Base-by-base conservation (phyloP, 257 asterid genomes). In the Sherardia arvensis region DNA sequence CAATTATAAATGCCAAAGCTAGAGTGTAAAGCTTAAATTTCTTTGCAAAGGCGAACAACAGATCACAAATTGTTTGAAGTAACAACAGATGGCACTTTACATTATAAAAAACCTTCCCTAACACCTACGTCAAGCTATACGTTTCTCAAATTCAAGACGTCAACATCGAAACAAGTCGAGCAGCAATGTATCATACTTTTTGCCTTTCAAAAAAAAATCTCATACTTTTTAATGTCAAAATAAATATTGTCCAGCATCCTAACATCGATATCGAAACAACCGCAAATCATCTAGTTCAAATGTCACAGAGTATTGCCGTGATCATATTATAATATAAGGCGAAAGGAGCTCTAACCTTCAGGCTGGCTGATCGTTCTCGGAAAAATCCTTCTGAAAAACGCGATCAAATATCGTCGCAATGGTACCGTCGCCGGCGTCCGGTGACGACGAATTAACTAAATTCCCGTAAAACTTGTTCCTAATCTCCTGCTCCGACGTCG, bases 371-470 rank as follows among this genome's bases (percentile, higher is more conserved):
- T 92, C 99, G 67, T 87, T 89, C 68, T 92, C 99, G 2, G 96
- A 73, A 18, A 92, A 92, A 79, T 92, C 99, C 66, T 85, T 90
- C 59, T 92, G 91, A 74, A 92, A 74, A 63, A 87, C 99, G n/a
- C 95, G 95, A 81, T 85, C 96, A 45, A 92, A 87, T 96, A 92
- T 92, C 71, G 87, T 76, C 14, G 99, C 99, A 53, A 92, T 90
- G 70, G 78, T 84, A 28, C 87, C 94, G 0, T 87, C 96, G 7
- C 86, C 88, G 62, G 68, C 74, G 14, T 72, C 84, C 34, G 94
- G 73, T 61, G 86, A 67, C 62, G 99, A 54, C 4, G 90, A 73
- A 78, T 93, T 93, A 29, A 87, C 68, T n/a, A 93, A 77, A 76
- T 84, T 74, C 17, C 99, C 99, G 68, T 82, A 93, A 79, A 93